Evolutionary conservation across 352 stramenopile genomes (phyloP), one percentile per base, ranked within the genome.

Genomic region (Peronospora farinosa): DNA sequence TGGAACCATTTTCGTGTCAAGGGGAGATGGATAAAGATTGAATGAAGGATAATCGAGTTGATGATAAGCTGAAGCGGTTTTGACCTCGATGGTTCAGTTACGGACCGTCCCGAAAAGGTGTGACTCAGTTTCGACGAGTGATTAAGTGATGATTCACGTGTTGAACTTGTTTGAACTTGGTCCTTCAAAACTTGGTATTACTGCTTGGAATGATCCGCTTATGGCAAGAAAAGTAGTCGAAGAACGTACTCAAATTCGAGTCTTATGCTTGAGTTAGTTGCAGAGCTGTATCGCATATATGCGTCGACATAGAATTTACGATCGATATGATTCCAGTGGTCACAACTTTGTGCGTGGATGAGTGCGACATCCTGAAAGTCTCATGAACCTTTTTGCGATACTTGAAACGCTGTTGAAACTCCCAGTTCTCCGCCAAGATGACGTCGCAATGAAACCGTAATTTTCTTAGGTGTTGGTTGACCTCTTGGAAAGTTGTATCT

Each of bases 361-460:
- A 32, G 10, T 67, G 53, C 19, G 58, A 67, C 58, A 67, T 47
- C 15, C 5, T 31, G 5, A 12, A 39, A 67, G 40, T 67, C 38
- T 40, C 53, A 67, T 59, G 47, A 38, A 41, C n/a, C n/a, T n/a
- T 50, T 42, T 56, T 54, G 57, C 49, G 56, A 61, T 42, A 55
- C 42, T 60, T 35, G 45, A 64, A 68, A 68, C 60, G 60, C 17
- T 52, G 9, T 42, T 7, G 47, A 67, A 63, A 67, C 58, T 47
- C 37, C 54, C n/a, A n/a, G 17, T 40, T n/a, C 35, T 19, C n/a
- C 7, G 35, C 35, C 35, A 21, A 32, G 28, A 32, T 32, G 28
- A 5, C 1, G 7, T 32, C 36, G 15, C 36, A 4, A 39, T 39
- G 33, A 9, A 39, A 16, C 7, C 33, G 33, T 39, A 6, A 11